Evolutionary conservation across 1,284 basidiomycete genomes (phyloP).

Genomic region (Vanrija pseudolonga): DNA sequence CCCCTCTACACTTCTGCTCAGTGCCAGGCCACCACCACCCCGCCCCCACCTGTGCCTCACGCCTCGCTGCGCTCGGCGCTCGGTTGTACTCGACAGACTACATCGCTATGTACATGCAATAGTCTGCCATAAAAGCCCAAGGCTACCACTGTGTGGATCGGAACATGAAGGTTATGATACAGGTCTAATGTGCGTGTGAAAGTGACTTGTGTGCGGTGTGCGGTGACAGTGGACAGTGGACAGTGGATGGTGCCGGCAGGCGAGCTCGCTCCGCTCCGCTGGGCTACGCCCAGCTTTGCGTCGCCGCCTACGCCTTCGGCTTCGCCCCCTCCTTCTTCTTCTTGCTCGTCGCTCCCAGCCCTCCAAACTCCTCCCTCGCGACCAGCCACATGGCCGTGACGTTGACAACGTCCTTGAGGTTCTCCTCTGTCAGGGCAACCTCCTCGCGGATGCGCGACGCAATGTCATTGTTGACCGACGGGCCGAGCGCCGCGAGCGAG

Average conservation of each 20-base stretch:
- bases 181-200: not conserved
- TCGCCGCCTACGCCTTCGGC: too few species aligned
- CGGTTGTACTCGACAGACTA: too few species aligned
- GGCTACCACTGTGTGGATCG: too few species aligned
- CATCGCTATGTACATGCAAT: too few species aligned
- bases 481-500: not conserved
- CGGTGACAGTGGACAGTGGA: not conserved
- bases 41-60: too few species aligned
- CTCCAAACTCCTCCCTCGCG: constrained; percentile 85
- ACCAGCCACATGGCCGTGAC: constrained; percentile 88
- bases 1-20: too few species aligned
- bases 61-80: too few species aligned
- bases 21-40: too few species aligned
- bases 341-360: constrained; percentile 68
- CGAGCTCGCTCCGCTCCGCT: not conserved
- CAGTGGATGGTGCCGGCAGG: too few species aligned
- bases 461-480: constrained; percentile 9
- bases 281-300: not conserved
- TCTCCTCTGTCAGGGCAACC: constrained; percentile 73
- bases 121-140: too few species aligned
- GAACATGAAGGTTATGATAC: constrained; percentile 1
- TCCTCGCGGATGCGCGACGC: constrained; percentile 45
- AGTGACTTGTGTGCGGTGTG: too few species aligned
- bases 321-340: constrained; percentile 4
- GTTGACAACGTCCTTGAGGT: constrained; percentile 88